Percentiles rank a stretch among this genome's conserved stretches.
These are phyloP conservation scores for Plasmodium falciparum DNA, from an alignment of 169 alveolate genomes.

Conservation along the genomic window DNA sequence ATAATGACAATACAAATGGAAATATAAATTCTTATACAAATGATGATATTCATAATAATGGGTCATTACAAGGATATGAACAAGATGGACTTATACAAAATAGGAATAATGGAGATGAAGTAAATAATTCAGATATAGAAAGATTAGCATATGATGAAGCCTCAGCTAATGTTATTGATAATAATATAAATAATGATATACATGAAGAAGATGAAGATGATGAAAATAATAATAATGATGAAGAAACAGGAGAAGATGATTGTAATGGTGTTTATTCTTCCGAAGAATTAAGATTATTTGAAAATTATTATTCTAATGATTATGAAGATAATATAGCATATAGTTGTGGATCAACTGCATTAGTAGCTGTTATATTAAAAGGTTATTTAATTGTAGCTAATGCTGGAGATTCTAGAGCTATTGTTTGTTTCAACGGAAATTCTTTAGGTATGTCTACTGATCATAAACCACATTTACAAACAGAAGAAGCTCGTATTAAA, in stretches of 20 bases:
- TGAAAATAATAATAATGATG: constrained; percentile 29
- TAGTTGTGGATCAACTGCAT: constrained; percentile 93
- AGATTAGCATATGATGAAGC: constrained; percentile 55
- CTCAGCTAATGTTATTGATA: constrained; percentile 62
- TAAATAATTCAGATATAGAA: constrained; percentile 22
- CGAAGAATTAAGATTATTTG: constrained; percentile 59
- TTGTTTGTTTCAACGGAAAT: constrained; percentile 92
- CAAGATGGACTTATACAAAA: background rate
- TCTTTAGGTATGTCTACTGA: constrained; percentile 96
- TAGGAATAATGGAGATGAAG: constrained; percentile 23
- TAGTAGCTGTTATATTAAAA: constrained; percentile 88
- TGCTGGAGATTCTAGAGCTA: constrained; percentile 99
- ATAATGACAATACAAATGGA: constrained; percentile 17
- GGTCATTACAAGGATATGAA: background rate
- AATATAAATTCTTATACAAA: constrained; percentile 9
- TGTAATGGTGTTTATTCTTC: constrained; percentile 59
- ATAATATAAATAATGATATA: constrained; percentile 45
- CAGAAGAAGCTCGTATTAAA: constrained; percentile 94
- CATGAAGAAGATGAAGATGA: constrained; percentile 1
- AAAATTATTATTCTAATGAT: constrained; percentile 68
- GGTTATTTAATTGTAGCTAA: constrained; percentile 95
- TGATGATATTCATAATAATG: too few species aligned
- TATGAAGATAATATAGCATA: constrained; percentile 82
- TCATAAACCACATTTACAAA: constrained; percentile 98
- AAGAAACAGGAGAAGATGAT: constrained; percentile 8